Base-by-base conservation (phyloP, 2,329 filamentous ascomycete species). In the Penicillium sp. region DNA sequence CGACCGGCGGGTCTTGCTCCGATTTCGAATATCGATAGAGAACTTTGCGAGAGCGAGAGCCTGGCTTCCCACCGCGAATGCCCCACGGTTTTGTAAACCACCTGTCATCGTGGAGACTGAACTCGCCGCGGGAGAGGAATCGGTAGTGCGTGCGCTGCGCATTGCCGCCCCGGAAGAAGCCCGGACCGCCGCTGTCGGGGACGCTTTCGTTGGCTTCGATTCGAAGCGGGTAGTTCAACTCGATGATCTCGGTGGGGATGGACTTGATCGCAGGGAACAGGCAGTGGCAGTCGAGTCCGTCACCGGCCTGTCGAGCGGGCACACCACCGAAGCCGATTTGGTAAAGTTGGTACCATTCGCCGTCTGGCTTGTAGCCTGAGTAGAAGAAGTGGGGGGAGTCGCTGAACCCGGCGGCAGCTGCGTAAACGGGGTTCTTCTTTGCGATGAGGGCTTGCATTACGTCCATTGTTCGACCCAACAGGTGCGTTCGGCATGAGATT, bases 371-470 rank as follows among this genome's bases (percentile, higher is more conserved):
- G 70, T 80, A 84, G 30, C 81, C 82, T 0, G 79, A 82, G 68
- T 83, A 83, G 70, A 83, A 83, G 60, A 84, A 79, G 67, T 84
- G 79, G 0, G 82, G 82, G 0, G 79, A 82, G 67, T 84, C 82
- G 15, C 79, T 82, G 68, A 84, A 84, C 0, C 82, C 82, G 3
- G 82, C 81, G 5, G 81, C 82, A 6, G 81, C 81, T 13, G 79
- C 78, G 67, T 82, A 83, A 0, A 76, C 75, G 5, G 76, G 71
- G 60, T 82, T 78, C 53, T 79, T 77, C 65, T 83, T 80, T 5
- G 81, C 81, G 64, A 84, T 81, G 1, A 84, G 74, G 0, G 81
- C 82, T 63, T 84, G 81, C 50, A 84, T 75, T n/a, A 83, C 76
- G 60, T 84, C 81, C 73, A 84, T 76, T 0, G 81, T 75, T 0